Conservation (phyloP, 805 yeast genomes). For the Hanseniaspora valbyensis region DNA sequence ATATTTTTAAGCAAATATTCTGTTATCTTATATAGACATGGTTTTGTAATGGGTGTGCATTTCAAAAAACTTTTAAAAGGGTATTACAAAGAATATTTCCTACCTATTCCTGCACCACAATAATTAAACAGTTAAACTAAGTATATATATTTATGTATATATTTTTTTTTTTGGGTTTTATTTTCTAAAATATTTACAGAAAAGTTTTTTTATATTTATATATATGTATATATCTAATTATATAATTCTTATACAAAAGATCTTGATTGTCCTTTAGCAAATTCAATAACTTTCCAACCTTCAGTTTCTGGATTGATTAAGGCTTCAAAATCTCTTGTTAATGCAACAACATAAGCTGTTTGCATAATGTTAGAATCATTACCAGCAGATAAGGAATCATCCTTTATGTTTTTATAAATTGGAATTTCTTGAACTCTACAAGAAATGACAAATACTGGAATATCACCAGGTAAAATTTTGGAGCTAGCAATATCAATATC, state of each 20-base stretch:
- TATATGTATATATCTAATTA: neutral
- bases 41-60: conserved; percentile 13
- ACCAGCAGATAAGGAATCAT: conserved; percentile 94
- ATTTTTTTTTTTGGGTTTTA: neutral
- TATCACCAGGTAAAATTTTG: conserved; percentile 77
- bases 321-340: conserved; percentile 86
- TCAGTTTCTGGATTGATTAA: conserved; percentile 82
- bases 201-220: neutral
- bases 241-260: conserved; percentile 45
- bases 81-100: conserved; percentile 1
- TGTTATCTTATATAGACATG: conserved; percentile 10
- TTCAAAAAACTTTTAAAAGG: neutral
- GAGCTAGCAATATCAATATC: conserved; percentile 88
- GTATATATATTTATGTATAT: neutral
- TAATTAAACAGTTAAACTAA: too few species aligned
- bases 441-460: conserved; percentile 84
- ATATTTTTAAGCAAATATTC: conserved; percentile 8
- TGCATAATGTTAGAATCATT: conserved; percentile 83
- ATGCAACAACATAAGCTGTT: conserved; percentile 92
- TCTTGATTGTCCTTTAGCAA: conserved; percentile 87
- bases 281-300: conserved; percentile 94
- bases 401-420: conserved; percentile 74
- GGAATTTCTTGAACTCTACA: conserved; percentile 96
- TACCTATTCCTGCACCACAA: neutral
- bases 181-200: neutral